Base-by-base conservation (phyloP, 495 filamentous ascomycete genomes). In the Parathielavia hyrcaniae region DNA sequence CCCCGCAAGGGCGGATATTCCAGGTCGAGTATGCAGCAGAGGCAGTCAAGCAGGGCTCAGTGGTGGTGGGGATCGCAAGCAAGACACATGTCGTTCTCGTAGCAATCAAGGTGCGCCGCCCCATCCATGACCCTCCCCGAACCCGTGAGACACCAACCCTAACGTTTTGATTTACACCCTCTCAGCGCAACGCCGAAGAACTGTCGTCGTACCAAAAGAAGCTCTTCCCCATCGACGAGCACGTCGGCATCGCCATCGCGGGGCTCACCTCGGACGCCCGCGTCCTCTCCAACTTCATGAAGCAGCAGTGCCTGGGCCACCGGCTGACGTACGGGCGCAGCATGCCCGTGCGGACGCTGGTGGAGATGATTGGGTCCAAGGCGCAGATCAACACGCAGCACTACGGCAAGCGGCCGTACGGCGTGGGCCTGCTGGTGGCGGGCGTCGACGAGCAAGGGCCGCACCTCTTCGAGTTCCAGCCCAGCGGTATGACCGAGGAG, bases 241-340 rank as follows among this genome's bases (percentile, higher is more conserved):
- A 98, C 77, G 86, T 93, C 67, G 93, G 91, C 64, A 83, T 97
- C 70, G 90, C 92, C 65, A 92, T 98, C 70, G 93, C 93, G 66
- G 93, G 93, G 60, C 89, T 98, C 58, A 92, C 95, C 55, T 96
- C 93, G 61, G 93, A 98, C 77, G 95, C 93, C 71, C 91, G 93
- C 64, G 93, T 98, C 67, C 91, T 98, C 66, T 96, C 91, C 79
- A 97, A 97, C 83, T 97, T 96, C 81, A 97, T 98, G 93, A 97
- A 97, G 78, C 90, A 95, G 75, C 93, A 97, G 76, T 95, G 88
- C 51, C 90, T 98, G 65, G 87, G 89, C 69, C 90, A 90, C 57
- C 90, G 90, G 68, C 87, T 98, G 68, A 95, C 91, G 56, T 97
- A 95, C 81, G 91, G 86, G 75, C 92, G 93, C 50, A 83, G 90